Conservation (phyloP, 1,139 yeast genomes). For the Meyerozyma elateridarum region DNA sequence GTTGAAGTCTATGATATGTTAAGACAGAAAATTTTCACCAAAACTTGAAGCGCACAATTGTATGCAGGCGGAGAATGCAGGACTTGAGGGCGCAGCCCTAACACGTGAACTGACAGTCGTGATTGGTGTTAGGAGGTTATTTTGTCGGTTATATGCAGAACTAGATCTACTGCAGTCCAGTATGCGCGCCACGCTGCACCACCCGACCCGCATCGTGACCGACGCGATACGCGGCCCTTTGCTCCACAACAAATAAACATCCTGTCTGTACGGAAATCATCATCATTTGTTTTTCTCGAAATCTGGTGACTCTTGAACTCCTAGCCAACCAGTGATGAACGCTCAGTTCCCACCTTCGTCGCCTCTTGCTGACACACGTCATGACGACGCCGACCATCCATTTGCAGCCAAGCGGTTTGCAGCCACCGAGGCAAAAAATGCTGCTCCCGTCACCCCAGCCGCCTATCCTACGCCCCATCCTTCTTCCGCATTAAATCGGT, state of each 20-base stretch:
- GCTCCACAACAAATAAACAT: conserved; percentile 3
- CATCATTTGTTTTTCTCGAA: background rate
- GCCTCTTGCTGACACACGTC: conserved; percentile 39
- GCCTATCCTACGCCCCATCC: conserved; percentile 54
- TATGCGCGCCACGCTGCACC: background rate
- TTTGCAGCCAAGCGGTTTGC: conserved; percentile 12
- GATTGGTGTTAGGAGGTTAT: no score
- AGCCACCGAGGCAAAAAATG: conserved; percentile 1
- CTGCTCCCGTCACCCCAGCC: no score
- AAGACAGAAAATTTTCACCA: conserved; percentile 14
- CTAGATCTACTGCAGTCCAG: no score
- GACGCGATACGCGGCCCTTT: background rate
- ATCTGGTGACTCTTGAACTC: background rate
- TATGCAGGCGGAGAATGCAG: background rate
- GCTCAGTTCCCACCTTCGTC: conserved; percentile 63
- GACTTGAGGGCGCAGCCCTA: conserved; percentile 3
- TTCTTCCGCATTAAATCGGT: conserved; percentile 47
- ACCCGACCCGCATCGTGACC: background rate
- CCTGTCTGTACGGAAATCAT: background rate
- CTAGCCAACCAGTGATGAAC: no score
- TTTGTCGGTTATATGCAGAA: no score
- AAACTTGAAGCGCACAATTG: conserved; percentile 1
- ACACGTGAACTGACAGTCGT: no score
- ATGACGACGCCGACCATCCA: conserved; percentile 20
- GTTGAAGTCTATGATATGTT: conserved; percentile 36